These are phyloP conservation scores for Phaeosphaeria sp. DNA, from an alignment of 2,329 filamentous ascomycete species.

Conservation along the genomic window DNA sequence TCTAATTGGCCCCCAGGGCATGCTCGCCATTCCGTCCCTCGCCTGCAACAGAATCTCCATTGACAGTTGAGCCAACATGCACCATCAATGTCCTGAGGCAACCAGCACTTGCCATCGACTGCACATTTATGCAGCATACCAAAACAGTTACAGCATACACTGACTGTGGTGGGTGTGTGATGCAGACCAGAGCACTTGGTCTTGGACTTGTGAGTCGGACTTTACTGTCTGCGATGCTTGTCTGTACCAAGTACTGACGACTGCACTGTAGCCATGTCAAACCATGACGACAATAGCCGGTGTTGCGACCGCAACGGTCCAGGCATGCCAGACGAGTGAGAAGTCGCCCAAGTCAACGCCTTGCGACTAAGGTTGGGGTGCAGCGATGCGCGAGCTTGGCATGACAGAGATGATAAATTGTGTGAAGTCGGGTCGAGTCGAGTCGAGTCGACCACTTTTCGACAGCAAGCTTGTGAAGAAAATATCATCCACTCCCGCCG, in stretches of 20 bases:
- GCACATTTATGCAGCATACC: conserved; percentile 32
- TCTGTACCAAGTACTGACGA: conserved; percentile 3
- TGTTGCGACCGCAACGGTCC: conserved; percentile 12
- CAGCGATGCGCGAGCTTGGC: not conserved
- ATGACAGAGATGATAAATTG: not conserved
- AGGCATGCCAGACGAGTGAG: conserved; percentile 10
- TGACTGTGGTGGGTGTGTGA: conserved; percentile 33
- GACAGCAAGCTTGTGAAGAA: not conserved
- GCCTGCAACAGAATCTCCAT: not conserved
- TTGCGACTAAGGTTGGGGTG: not conserved
- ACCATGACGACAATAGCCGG: conserved; percentile 24
- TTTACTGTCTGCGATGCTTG: not conserved
- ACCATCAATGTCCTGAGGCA: conserved; percentile 18
- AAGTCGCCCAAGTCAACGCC: not conserved
- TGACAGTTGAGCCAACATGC: conserved; percentile 20
- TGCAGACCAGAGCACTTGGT: conserved; percentile 25
- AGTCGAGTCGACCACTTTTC: no score
- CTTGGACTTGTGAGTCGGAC: conserved; percentile 30
- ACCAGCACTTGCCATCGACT: conserved; percentile 25
- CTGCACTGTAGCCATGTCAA: conserved; percentile 23
- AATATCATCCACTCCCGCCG: not conserved
- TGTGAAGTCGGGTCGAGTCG: not conserved
- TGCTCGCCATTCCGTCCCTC: not conserved
- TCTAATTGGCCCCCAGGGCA: not conserved
- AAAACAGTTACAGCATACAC: conserved; percentile 32